A percentile compares a stretch with the other conserved stretches of the same genome.
Conservation (phyloP, 2,329 filamentous ascomycete genomes). For the Cytospora mali region DNA sequence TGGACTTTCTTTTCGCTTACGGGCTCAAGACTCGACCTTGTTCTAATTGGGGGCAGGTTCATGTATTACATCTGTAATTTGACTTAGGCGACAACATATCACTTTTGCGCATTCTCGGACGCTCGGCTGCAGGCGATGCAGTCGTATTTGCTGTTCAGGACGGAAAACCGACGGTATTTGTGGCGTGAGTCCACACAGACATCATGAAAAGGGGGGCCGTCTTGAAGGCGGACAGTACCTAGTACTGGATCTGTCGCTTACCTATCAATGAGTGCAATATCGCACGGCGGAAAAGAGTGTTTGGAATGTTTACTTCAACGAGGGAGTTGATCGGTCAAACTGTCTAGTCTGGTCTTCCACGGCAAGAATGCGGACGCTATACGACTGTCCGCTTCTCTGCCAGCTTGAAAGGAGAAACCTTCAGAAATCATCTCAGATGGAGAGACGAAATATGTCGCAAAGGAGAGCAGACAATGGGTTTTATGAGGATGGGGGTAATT, state of each 20-base stretch:
- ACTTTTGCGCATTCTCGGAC: constrained; percentile 14
- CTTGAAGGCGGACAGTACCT: not conserved
- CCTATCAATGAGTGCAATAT: not conserved
- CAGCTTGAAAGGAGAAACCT: not conserved
- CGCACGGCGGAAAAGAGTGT: not conserved
- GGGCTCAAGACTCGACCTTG: constrained; percentile 11
- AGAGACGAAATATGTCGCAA: not conserved
- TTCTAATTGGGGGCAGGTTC: constrained; percentile 15
- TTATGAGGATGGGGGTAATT: constrained; percentile 3
- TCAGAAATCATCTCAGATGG: constrained; percentile 7
- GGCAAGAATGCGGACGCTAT: not conserved
- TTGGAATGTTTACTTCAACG: not conserved
- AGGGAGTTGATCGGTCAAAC: not conserved
- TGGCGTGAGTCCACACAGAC: constrained; percentile 3
- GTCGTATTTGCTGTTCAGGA: constrained; percentile 14
- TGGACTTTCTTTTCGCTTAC: constrained; percentile 15
- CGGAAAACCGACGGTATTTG: constrained; percentile 13
- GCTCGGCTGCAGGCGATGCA: constrained; percentile 8
- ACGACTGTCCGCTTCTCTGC: not conserved
- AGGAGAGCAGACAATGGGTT: constrained; percentile 13
- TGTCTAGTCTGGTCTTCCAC: not conserved
- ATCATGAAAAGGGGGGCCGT: constrained; percentile 2
- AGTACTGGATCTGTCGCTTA: constrained; percentile 10
- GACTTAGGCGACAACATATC: constrained; percentile 14
- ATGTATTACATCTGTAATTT: constrained; percentile 26